A percentile compares a stretch with the other conserved stretches of the same genome.
Evolutionary conservation across 305 asterid genomes (phyloP).

Genomic region (Stenogyne calaminthoides): DNA sequence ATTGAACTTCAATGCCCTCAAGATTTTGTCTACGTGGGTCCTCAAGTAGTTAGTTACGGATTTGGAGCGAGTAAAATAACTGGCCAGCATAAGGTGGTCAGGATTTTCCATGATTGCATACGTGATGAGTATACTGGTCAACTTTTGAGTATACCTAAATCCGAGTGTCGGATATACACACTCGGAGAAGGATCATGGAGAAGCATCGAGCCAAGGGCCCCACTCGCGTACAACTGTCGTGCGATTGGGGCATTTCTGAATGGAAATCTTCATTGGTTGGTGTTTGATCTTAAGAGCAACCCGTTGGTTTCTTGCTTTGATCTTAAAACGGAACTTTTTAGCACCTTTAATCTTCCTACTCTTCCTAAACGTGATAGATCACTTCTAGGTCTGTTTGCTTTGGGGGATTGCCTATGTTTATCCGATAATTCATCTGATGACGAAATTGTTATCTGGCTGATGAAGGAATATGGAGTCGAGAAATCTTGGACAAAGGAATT

Average conservation of each 20-base stretch:
- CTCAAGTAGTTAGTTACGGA: slow-evolving; percentile 31
- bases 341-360: background rate
- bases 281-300: background rate
- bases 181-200: slow-evolving; percentile 48
- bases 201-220: slow-evolving; percentile 16
- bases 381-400: slow-evolving; percentile 18
- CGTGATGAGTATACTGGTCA: background rate
- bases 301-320: slow-evolving; percentile 29
- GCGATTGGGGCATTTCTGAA: slow-evolving; percentile 29
- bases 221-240: slow-evolving; percentile 15
- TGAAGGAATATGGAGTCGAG: slow-evolving; percentile 48
- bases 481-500: slow-evolving; percentile 47
- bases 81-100: slow-evolving; percentile 38
- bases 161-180: slow-evolving; percentile 40
- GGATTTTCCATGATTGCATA: slow-evolving; percentile 29
- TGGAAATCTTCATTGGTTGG: slow-evolving; percentile 57
- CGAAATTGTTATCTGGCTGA: slow-evolving; percentile 43
- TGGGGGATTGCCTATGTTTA: slow-evolving; percentile 35
- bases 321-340: slow-evolving; percentile 49
- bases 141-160: background rate
- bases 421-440: slow-evolving; percentile 34
- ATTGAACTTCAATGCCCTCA: slow-evolving; percentile 31
- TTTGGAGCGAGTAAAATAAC: slow-evolving; percentile 37
- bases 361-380: background rate
- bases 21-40: background rate